Evolutionary conservation across 2,329 filamentous ascomycete species (phyloP).

Genomic region (Coniochaeta pulveracea): DNA sequence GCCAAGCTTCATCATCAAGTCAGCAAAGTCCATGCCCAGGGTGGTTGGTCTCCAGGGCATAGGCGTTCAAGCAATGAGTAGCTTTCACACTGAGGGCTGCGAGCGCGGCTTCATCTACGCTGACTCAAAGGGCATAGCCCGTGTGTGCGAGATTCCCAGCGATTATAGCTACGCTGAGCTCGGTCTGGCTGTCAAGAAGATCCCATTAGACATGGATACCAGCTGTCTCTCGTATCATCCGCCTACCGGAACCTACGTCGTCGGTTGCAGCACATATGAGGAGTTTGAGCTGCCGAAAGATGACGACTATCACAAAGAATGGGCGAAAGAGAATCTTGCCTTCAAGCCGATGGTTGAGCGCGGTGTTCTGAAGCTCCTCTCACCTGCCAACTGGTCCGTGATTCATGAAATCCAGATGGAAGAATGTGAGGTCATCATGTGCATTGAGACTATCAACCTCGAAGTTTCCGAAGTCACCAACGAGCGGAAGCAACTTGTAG

Average conservation of each 20-base stretch:
- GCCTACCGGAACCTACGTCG: constrained; percentile 61
- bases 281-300: constrained; percentile 80
- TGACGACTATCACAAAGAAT: constrained; percentile 72
- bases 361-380: constrained; percentile 68
- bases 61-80: constrained; percentile 58
- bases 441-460: constrained; percentile 71
- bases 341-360: constrained; percentile 59
- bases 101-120: constrained; percentile 76
- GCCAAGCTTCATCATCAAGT: constrained; percentile 73
- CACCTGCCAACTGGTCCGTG: constrained; percentile 63
- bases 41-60: constrained; percentile 62
- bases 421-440: constrained; percentile 64
- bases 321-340: constrained; percentile 57
- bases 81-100: constrained; percentile 67
- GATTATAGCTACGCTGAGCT: constrained; percentile 61
- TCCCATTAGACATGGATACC: constrained; percentile 59
- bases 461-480: constrained; percentile 88
- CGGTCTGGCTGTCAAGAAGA: constrained; percentile 63
- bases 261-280: constrained; percentile 56
- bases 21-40: constrained; percentile 63
- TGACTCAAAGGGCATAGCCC: constrained; percentile 59
- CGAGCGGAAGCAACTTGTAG: constrained; percentile 70
- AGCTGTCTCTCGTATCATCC: constrained; percentile 67
- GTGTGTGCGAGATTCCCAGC: constrained; percentile 59
- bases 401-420: constrained; percentile 70